Conservation (phyloP, 1,284 basidiomycete species). For the Marasmius sp. region DNA sequence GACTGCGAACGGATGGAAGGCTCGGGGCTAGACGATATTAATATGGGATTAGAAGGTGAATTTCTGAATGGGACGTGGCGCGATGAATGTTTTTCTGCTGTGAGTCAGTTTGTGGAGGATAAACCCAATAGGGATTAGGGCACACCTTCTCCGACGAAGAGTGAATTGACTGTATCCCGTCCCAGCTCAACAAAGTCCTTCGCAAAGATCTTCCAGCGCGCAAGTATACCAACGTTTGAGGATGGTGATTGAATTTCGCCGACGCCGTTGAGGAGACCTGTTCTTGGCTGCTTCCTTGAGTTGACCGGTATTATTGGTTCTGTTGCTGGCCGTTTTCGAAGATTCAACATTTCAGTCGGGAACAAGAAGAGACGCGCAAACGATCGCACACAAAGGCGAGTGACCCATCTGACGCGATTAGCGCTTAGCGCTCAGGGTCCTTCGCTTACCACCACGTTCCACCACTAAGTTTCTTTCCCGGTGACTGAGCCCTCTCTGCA, state of each 20-base stretch:
- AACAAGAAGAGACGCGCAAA: neutral
- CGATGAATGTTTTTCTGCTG: neutral
- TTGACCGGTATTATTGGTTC: constrained; percentile 10
- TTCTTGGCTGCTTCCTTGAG: constrained; percentile 12
- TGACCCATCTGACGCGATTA: neutral
- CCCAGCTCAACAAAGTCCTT: constrained; percentile 6
- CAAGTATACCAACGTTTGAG: constrained; percentile 2
- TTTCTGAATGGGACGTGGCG: neutral
- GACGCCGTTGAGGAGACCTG: constrained; percentile 2
- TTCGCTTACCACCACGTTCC: no score
- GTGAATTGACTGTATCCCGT: constrained; percentile 5
- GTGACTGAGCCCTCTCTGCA: no score
- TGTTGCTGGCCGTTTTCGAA: constrained; percentile 13
- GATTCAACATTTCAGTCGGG: constrained; percentile 1
- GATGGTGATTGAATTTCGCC: constrained; percentile 11
- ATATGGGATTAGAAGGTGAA: constrained; percentile 1
- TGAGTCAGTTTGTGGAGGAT: neutral
- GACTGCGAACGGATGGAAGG: neutral
- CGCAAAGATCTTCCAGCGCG: constrained; percentile 29
- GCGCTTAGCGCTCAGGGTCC: no score
- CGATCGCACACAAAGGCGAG: neutral
- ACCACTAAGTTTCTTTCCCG: no score
- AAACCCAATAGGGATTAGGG: neutral
- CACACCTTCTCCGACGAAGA: constrained; percentile 1
- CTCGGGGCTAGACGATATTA: neutral